Evolutionary conservation across 148 eudicot genomes (phyloP).

Genomic region (Fallopia convolvulus): DNA sequence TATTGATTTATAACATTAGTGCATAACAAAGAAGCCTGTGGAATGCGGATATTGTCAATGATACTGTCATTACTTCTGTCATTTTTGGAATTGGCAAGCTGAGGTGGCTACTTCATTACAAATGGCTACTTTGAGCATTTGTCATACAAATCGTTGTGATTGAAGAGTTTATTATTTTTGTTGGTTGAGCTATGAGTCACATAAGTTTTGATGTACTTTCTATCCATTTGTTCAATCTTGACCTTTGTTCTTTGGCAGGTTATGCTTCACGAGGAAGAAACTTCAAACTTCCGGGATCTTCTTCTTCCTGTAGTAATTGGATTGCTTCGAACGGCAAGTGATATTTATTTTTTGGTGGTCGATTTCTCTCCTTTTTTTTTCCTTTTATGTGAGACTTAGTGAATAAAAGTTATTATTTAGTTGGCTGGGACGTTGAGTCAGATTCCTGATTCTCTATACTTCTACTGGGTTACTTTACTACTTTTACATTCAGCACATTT

Average conservation of each 20-base stretch:
- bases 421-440: neutral
- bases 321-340: constrained; percentile 85
- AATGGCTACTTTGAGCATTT: neutral
- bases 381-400: neutral
- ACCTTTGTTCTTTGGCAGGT: constrained; percentile 40
- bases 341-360: neutral
- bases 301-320: constrained; percentile 86
- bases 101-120: neutral
- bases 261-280: constrained; percentile 56
- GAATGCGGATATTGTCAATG: neutral
- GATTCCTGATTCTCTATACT: neutral
- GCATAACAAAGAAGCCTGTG: neutral
- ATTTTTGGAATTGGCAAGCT: neutral
- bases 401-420: neutral
- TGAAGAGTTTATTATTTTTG: neutral
- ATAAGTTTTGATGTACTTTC: neutral
- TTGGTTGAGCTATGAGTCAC: neutral
- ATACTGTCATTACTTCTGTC: neutral
- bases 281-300: constrained; percentile 60
- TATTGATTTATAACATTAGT: neutral
- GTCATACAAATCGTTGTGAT: neutral
- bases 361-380: neutral
- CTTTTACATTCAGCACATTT: neutral
- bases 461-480: neutral
- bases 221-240: neutral